A percentile compares a stretch with the other conserved stretches of the same genome.
Evolutionary conservation across 306 rosid species (phyloP).

Genomic region (Erythrophleum fordii): DNA sequence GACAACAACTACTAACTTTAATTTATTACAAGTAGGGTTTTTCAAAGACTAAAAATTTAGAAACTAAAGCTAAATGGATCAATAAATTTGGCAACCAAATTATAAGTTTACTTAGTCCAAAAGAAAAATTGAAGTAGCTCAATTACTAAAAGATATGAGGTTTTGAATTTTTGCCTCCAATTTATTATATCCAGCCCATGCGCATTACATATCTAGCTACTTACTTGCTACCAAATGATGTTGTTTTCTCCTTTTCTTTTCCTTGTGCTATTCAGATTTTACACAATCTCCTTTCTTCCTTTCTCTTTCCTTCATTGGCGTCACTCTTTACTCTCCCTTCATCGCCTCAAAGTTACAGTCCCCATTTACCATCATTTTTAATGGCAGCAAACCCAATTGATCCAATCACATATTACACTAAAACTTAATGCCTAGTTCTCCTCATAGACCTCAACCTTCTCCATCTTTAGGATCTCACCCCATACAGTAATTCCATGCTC

Average conservation of each 20-base stretch:
- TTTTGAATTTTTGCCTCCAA: constrained; percentile 19
- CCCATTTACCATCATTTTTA: neutral
- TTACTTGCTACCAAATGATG: neutral
- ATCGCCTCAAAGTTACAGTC: neutral
- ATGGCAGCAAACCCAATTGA: constrained; percentile 49
- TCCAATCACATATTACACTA: constrained; percentile 48
- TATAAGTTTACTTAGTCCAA: neutral
- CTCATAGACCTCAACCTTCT: constrained; percentile 67
- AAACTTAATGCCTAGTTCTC: constrained; percentile 64
- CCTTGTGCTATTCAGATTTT: neutral
- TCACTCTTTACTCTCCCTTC: neutral
- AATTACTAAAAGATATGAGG: neutral
- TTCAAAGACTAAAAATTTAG: too few species aligned
- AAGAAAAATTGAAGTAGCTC: neutral
- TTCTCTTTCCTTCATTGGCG: neutral
- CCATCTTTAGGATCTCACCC: constrained; percentile 37
- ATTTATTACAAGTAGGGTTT: too few species aligned
- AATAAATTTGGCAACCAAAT: neutral
- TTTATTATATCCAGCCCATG: constrained; percentile 2
- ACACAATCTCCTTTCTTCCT: neutral
- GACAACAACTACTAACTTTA: too few species aligned
- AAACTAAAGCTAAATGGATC: neutral
- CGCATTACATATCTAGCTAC: neutral
- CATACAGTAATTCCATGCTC: constrained; percentile 47
- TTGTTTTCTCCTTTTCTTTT: too few species aligned